Evolutionary conservation across 768 basidiomycete genomes (phyloP).

Genomic region (Hortiboletus campestris): DNA sequence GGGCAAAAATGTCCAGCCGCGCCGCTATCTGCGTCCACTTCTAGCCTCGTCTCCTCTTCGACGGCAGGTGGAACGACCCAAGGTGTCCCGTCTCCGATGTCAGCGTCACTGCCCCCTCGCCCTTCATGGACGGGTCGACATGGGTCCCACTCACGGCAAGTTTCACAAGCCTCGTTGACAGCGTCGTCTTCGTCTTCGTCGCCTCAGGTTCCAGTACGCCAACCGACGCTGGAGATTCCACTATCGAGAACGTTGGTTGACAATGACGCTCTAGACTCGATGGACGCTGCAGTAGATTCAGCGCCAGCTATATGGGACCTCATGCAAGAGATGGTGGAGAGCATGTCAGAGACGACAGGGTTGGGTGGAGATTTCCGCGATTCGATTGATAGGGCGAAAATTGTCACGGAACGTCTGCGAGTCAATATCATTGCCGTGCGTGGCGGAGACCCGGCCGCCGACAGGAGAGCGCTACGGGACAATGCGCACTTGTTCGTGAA

Average conservation of each 20-base stretch:
- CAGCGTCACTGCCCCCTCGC: slow-evolving; percentile 14
- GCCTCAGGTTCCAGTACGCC: slow-evolving; percentile 24
- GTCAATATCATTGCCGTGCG: slow-evolving; percentile 58
- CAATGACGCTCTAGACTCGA: slow-evolving; percentile 74
- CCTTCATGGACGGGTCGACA: slow-evolving; percentile 8
- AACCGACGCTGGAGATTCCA: slow-evolving; percentile 46
- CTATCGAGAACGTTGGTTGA: slow-evolving; percentile 67
- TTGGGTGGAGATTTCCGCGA: slow-evolving; percentile 46
- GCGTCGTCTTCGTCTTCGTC: slow-evolving; percentile 39
- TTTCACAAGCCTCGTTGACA: slow-evolving; percentile 43
- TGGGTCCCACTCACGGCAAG: slow-evolving; percentile 41
- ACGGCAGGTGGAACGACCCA: slow-evolving; percentile 2
- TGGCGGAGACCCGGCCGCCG: slow-evolving; percentile 50
- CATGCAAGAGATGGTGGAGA: slow-evolving; percentile 70
- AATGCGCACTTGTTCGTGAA: slow-evolving; percentile 81
- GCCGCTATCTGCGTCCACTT: slow-evolving; percentile 31
- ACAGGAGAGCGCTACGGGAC: slow-evolving; percentile 66
- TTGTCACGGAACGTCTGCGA: slow-evolving; percentile 60
- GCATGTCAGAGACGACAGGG: slow-evolving; percentile 49
- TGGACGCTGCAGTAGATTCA: slow-evolving; percentile 73
- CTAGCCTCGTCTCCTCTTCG: slow-evolving; percentile 15
- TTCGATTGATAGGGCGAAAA: slow-evolving; percentile 58
- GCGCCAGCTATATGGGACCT: slow-evolving; percentile 82
- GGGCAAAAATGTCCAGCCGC: slow-evolving; percentile 49
- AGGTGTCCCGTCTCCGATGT: slow-evolving; percentile 4